These are phyloP conservation scores for Calycina herbarum DNA, from an alignment of 2,329 filamentous ascomycete genomes.

Conservation along the genomic window DNA sequence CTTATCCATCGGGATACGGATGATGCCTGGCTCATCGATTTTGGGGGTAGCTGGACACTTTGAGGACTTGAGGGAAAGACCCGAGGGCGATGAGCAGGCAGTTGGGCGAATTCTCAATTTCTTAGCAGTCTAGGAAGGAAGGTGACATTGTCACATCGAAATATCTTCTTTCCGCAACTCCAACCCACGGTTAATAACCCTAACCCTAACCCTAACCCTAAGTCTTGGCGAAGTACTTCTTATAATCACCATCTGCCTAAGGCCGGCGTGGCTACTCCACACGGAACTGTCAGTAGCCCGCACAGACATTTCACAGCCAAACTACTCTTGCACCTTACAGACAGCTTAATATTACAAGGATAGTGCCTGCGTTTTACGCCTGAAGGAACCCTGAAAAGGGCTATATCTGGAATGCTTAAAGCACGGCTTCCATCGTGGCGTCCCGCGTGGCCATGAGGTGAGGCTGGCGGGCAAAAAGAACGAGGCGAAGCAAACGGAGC, in stretches of 20 bases:
- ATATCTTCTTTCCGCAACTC: too few relatives aligned
- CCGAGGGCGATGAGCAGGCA: constrained; percentile 25
- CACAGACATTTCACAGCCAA: too few relatives aligned
- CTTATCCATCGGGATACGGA: constrained; percentile 26
- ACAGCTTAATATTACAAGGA: background rate
- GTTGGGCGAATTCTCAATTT: constrained; percentile 20
- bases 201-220: too few relatives aligned
- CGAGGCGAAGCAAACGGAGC: background rate
- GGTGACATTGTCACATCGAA: too few relatives aligned
- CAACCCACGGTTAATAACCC: too few relatives aligned
- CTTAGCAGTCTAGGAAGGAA: constrained; percentile 2
- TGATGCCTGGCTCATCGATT: constrained; percentile 30
- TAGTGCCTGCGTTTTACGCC: background rate
- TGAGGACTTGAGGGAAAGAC: constrained; percentile 24
- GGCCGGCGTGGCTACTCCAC: too few relatives aligned
- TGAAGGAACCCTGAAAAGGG: too few relatives aligned
- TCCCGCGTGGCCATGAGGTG: background rate
- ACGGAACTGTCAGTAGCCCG: too few relatives aligned
- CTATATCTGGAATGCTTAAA: background rate
- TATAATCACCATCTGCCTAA: too few relatives aligned
- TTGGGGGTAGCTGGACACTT: constrained; percentile 31
- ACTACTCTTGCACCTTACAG: too few relatives aligned
- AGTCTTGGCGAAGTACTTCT: too few relatives aligned
- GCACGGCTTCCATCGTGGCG: background rate
- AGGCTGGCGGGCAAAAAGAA: background rate